Evolutionary conservation across 2,329 filamentous ascomycete genomes (phyloP).

Genomic region (Pseudogymnoascus sp.): DNA sequence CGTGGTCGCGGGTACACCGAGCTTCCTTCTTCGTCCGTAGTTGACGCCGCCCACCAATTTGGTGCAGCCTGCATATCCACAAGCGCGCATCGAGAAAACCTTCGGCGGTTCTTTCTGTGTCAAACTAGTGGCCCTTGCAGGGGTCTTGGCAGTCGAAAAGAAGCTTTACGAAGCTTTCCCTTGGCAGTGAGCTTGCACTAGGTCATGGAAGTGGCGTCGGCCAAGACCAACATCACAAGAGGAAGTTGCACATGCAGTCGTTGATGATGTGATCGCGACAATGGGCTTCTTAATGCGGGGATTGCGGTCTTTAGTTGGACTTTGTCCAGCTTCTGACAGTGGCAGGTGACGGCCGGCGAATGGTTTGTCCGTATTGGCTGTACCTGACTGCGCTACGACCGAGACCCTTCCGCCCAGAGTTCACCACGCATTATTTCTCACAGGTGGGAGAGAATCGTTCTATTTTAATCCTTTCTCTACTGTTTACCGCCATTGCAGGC

Average conservation of each 20-base stretch:
- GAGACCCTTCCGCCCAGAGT: not conserved
- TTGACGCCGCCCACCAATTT: not conserved
- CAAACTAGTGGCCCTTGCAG: not conserved
- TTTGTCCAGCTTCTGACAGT: not conserved
- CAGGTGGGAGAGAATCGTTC: not conserved
- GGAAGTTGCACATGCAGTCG: not conserved
- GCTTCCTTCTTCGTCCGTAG: conserved; percentile 2
- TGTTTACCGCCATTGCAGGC: not conserved
- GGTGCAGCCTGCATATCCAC: not conserved
- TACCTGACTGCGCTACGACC: not conserved
- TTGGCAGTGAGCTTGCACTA: not conserved
- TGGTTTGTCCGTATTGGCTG: not conserved
- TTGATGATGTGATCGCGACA: not conserved
- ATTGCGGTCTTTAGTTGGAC: not conserved
- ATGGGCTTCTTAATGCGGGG: not conserved
- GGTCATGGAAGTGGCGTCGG: not conserved
- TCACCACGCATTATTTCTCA: not conserved
- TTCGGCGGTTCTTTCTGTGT: not conserved
- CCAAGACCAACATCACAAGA: not conserved
- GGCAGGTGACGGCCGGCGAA: conserved; percentile 1
- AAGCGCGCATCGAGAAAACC: not conserved
- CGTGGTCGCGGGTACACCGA: not conserved
- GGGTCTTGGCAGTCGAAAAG: not conserved
- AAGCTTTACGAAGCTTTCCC: not conserved
- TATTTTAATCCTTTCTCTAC: not conserved